Base-by-base conservation (phyloP, 495 filamentous ascomycete species). In the Trichocladium antarcticum region DNA sequence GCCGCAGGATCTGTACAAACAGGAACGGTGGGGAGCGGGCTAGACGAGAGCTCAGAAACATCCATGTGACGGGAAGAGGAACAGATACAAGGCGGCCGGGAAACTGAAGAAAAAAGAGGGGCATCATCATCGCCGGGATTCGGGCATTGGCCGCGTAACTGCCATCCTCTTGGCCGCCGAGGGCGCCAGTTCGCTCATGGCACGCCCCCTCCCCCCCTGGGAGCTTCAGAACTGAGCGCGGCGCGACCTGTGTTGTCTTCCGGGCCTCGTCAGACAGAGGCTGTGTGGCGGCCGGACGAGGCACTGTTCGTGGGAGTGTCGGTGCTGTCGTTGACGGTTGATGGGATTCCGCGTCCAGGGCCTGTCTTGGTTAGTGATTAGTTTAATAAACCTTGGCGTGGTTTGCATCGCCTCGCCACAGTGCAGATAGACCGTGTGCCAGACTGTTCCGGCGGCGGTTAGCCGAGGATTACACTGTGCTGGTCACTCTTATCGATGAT, bases 111-210 rank as follows among this genome's bases (percentile, higher is more conserved):
- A 78, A 51, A n/a, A 85, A 84, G 63, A 82, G 79, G 19, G 85
- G 85, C 19, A 65, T 92, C 29, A 92, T 92, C 55, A 89, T 85
- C 1, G 85, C 86, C 14, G 87, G 87, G 86, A 92, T 60, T 83
- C 77, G 6, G 85, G 87, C 14, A 92, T 92, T 56, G 85, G 87
- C 14, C 81, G 85, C 7, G 81, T 86, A 0, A 77, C 82, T 14
- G 84, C 86, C 0, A 79, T 90, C 14, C 71, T 93, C 0, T 90
- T 81, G 48, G 85, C 87, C 16, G 82, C 88, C 78, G 87, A 92
- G 63, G 87, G 87, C 4, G 85, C 87, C 11, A 78, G 83, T 37
- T 78, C 75, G 39, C 67, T 85, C 14, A 88, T 93, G 50, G 76
- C 75, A n/a, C n/a, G n/a, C n/a, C n/a, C n/a, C n/a, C n/a, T n/a